Base-by-base conservation (phyloP, 2,329 filamentous ascomycete genomes). In the Fusarium sp. region DNA sequence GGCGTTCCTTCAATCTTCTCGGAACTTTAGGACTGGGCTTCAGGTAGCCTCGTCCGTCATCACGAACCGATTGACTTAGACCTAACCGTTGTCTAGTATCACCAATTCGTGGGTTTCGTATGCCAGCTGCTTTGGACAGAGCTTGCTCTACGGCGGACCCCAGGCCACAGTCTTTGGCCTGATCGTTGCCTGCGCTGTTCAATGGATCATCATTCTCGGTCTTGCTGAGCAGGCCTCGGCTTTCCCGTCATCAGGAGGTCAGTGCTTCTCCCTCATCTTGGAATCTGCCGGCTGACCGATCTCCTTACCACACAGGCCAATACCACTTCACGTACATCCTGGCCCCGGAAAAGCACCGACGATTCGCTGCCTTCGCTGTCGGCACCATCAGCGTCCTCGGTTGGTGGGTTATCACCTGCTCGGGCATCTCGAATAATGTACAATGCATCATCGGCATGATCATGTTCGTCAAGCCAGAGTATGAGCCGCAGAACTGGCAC, bases 381-480 rank as follows among this genome's bases (percentile, higher is more conserved):
- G 73, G 72, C 1, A 58, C 58, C 7, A 48, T 73, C 18, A 72
- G 64, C 41, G 63, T 74, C 10, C n/a, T 74, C 23, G 73, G 67
- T 3, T 74, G 73, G 74, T 71, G 65, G 66, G 66, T 76, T 4
- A 70, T 76, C 11, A 75, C 74, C 11, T 76, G 72, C 64, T 76
- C 72, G 6, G 74, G 74, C 13, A 67, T 76, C 25, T 76, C 72
- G 18, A 70, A 70, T 30, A 68, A 67, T 10, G 70, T 70, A 7
- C 66, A 70, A 45, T 71, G 48, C n/a, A 75, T 73, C 54, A 66
- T 73, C 6, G 74, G 72, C 16, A 75, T 76, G 63, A 39, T 70
- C 32, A 18, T 60, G 6, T 74, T 74, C 30, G 43, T 56, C 6
- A 59, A 73, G 10, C 73, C 73, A 1, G 59, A 62, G 20, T 74